Evolutionary conservation across 768 basidiomycete species (phyloP), one percentile per base, ranked within the genome.

Genomic region (Lentinus brumalis): DNA sequence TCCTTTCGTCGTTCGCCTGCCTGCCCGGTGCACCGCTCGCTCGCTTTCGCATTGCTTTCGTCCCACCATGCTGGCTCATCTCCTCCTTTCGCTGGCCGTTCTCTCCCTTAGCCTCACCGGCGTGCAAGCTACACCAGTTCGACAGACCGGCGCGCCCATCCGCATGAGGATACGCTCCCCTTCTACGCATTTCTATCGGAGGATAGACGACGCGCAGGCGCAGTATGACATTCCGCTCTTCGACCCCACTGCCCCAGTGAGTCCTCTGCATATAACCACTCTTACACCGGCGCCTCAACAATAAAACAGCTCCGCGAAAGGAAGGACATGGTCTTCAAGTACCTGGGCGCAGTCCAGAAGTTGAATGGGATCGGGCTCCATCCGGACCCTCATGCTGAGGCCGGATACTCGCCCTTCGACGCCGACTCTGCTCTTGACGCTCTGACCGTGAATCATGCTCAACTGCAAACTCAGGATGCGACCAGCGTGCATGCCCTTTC

Each of bases 301-400:
- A 21, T 29, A 3, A 31, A 29, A 32, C 53, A 75, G 77, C 58
- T 69, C 21, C 60, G 50, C 16, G 74, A 78, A 60, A 32, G 71
- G 3, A 63, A 67, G 21, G 35, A 45, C 8, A 50, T 77, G 18
- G 40, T 68, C 16, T 41, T 47, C n/a, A 78, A 78, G 62, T 78
- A 77, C 56, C 68, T 66, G 0, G 44, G 61, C 3, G 73, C 76
- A 4, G 51, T 35, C 5, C 47, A 70, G 14, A 66, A 70, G 60
- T 66, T 78, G 16, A 41, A 61, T 11, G 76, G 75, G 3, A 61
- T 76, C 38, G 71, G 62, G 16, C 68, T 77, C 47, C 71, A 75
- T 56, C 58, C 70, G 10, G 70, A 73, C 52, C 67, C 63, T 15
- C 64, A 69, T 44, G 62, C 70, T 9, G 65, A 69, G 35, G 55